Evolutionary conservation across 169 alveolate species (phyloP).

Genomic region (Plasmodium gaboni): DNA sequence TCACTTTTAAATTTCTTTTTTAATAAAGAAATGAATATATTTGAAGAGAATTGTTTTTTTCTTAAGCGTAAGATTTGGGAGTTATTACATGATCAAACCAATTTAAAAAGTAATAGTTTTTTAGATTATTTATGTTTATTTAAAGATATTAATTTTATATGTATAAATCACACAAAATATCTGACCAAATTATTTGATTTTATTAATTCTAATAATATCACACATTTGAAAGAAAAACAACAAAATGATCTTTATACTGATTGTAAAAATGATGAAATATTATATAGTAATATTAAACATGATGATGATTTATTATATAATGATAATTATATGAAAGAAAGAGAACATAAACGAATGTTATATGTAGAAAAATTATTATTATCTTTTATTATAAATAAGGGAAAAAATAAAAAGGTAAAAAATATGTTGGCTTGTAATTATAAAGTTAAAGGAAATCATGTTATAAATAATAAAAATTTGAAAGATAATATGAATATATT

Average conservation of each 20-base stretch:
- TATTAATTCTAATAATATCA: not conserved
- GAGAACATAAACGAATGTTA: too few species aligned
- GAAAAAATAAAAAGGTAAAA: not conserved
- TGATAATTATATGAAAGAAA: too few species aligned
- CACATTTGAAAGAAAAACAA: too few species aligned
- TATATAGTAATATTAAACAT: too few species aligned
- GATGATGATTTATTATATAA: too few species aligned
- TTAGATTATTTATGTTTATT: conserved; percentile 33
- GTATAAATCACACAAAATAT: conserved; percentile 23
- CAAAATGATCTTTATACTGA: too few species aligned
- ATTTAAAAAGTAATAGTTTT: conserved; percentile 39
- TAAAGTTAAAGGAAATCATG: not conserved
- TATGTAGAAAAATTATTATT: too few species aligned
- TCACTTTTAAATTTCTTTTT: conserved; percentile 38
- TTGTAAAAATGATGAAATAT: too few species aligned
- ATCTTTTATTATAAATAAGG: too few species aligned
- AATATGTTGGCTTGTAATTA: not conserved
- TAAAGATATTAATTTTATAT: conserved; percentile 27
- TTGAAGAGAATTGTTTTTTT: conserved; percentile 63
- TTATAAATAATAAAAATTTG: not conserved
- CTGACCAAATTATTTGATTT: conserved; percentile 9
- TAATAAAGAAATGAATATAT: conserved; percentile 29
- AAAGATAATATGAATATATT: not conserved
- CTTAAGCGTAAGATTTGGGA: conserved; percentile 51
- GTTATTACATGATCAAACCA: conserved; percentile 47